Conservation (phyloP, 2,329 filamentous ascomycete genomes). For the Penicillium sp. region DNA sequence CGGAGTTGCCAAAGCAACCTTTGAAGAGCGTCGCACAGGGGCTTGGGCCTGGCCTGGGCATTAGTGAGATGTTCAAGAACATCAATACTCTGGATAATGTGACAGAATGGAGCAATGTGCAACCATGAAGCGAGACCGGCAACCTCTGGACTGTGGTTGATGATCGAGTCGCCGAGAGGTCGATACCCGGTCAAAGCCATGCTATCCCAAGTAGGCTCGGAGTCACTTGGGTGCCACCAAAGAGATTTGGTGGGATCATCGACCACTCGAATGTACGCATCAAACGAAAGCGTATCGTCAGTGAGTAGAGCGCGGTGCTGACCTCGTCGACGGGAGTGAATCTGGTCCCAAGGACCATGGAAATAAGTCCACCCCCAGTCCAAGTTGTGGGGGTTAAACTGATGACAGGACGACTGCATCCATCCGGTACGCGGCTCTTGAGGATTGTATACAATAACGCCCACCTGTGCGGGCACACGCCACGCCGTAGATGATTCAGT, state of each 20-base stretch:
- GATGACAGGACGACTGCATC: conserved; percentile 58
- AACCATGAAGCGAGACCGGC: conserved; percentile 61
- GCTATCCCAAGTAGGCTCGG: conserved; percentile 58
- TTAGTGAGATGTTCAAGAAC: conserved; percentile 50
- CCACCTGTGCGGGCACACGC: conserved; percentile 60
- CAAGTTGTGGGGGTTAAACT: conserved; percentile 59
- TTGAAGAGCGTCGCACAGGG: conserved; percentile 53
- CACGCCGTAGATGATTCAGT: conserved; percentile 32
- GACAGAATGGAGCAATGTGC: conserved; percentile 60
- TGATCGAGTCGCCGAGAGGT: conserved; percentile 48
- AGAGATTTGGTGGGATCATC: conserved; percentile 61
- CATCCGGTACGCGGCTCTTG: conserved; percentile 61
- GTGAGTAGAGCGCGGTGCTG: conserved; percentile 61
- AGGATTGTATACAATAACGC: conserved; percentile 64
- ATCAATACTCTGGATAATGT: conserved; percentile 54
- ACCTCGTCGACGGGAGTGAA: conserved; percentile 57
- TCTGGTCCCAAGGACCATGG: conserved; percentile 59
- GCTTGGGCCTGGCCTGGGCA: conserved; percentile 51
- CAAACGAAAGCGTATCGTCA: conserved; percentile 63
- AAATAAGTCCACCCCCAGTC: conserved; percentile 68
- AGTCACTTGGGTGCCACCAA: conserved; percentile 60
- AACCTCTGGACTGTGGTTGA: conserved; percentile 51
- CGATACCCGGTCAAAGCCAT: conserved; percentile 59
- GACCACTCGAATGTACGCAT: conserved; percentile 62
- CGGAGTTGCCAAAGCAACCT: conserved; percentile 54